Conservation (phyloP, 2,329 filamentous ascomycete genomes). For the Macrophomina phaseolina region DNA sequence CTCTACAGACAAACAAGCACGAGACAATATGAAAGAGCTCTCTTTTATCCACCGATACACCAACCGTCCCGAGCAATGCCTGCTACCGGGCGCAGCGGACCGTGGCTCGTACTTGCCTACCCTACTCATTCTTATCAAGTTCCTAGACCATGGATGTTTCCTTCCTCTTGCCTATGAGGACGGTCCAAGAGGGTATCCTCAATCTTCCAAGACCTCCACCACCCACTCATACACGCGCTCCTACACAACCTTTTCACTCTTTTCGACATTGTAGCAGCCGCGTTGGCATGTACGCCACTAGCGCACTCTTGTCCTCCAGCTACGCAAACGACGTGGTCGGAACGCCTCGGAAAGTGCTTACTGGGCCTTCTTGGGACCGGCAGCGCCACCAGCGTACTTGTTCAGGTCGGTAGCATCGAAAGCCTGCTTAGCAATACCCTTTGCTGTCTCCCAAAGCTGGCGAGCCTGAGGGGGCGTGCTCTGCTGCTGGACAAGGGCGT, state of each 20-base stretch:
- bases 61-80: background rate
- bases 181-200: slow-evolving; percentile 5
- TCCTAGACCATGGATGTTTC: background rate
- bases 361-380: slow-evolving; percentile 69
- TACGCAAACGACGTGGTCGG: background rate
- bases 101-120: background rate
- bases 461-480: slow-evolving; percentile 80
- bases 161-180: background rate
- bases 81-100: background rate
- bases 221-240: background rate
- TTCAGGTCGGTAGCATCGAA: slow-evolving; percentile 79
- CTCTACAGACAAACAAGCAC: background rate
- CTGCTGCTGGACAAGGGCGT: slow-evolving; percentile 84
- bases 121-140: background rate
- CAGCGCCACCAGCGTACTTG: slow-evolving; percentile 67
- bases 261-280: background rate
- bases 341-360: slow-evolving; percentile 42
- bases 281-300: background rate
- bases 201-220: background rate
- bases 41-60: slow-evolving; percentile 3
- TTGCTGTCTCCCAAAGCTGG: slow-evolving; percentile 80
- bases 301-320: background rate
- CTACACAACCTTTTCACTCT: background rate
- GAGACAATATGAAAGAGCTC: background rate
- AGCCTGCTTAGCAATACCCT: slow-evolving; percentile 74